Conservation (phyloP, 2,329 filamentous ascomycete species). For the Apiospora hydei region DNA sequence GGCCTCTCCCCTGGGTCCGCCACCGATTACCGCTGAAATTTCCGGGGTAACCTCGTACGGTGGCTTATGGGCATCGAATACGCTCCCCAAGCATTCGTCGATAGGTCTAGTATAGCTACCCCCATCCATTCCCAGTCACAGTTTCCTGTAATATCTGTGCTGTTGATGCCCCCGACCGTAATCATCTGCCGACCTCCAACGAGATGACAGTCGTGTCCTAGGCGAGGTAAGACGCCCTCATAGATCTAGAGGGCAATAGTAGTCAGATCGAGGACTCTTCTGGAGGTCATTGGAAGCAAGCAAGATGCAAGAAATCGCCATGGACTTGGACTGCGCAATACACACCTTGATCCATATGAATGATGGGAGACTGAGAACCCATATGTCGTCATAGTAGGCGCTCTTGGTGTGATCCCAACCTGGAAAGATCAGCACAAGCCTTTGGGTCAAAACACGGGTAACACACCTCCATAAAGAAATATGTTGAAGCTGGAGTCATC, state of each 20-base stretch:
- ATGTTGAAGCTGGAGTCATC: constrained; percentile 57
- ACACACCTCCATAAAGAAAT: constrained; percentile 56
- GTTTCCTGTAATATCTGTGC: constrained; percentile 30
- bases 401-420: constrained; percentile 36
- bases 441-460: background rate
- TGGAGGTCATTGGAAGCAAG: too few species aligned
- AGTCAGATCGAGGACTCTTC: background rate
- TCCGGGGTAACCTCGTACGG: constrained; percentile 38
- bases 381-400: constrained; percentile 50
- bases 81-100: constrained; percentile 40
- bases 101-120: constrained; percentile 43
- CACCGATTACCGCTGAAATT: constrained; percentile 39
- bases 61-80: constrained; percentile 36
- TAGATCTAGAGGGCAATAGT: constrained; percentile 36
- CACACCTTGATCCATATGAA: constrained; percentile 50
- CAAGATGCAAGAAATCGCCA: background rate
- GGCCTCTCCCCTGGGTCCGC: constrained; percentile 29
- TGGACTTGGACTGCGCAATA: background rate
- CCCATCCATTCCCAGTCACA: constrained; percentile 43
- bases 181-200: constrained; percentile 49
- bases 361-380: constrained; percentile 52
- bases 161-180: constrained; percentile 46
- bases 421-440: constrained; percentile 9
- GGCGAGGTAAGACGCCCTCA: constrained; percentile 45
- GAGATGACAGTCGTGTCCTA: constrained; percentile 50